Evolutionary conservation across 257 asterid genomes (phyloP).

Genomic region (Solanum ahanhuiri): DNA sequence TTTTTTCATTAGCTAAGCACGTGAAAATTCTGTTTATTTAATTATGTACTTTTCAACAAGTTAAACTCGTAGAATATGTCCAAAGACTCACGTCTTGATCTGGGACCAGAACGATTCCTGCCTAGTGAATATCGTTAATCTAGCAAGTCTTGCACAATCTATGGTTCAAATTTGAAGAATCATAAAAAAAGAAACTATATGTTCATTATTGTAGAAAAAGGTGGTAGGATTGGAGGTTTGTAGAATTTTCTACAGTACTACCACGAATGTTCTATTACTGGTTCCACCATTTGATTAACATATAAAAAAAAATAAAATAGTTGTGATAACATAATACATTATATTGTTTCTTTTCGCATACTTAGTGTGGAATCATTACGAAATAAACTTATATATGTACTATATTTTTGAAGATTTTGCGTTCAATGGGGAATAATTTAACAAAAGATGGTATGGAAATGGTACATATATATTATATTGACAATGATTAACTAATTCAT

Average conservation of each 20-base stretch:
- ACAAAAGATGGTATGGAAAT: not conserved
- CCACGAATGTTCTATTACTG: not conserved
- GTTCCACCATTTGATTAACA: not conserved
- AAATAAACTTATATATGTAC: not conserved
- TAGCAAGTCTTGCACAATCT: not conserved
- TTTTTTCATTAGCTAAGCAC: not conserved
- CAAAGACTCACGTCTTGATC: not conserved
- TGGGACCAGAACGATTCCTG: not conserved
- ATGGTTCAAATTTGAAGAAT: not conserved
- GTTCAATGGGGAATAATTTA: not conserved
- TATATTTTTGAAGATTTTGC: not conserved
- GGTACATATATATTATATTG: not conserved
- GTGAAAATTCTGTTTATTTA: not conserved
- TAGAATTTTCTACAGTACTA: not conserved
- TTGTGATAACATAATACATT: not conserved
- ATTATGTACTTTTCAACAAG: not conserved
- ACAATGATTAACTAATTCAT: not conserved
- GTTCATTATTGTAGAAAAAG: not conserved
- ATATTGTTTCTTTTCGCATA: not conserved
- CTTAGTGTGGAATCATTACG: not conserved
- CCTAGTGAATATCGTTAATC: not conserved
- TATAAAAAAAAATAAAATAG: not conserved
- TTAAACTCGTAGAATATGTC: not conserved
- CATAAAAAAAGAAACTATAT: not conserved
- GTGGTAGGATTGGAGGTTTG: not conserved